These are phyloP conservation scores for Lavandula angustifolia DNA, from an alignment of 257 asterid species.

Conservation along the genomic window DNA sequence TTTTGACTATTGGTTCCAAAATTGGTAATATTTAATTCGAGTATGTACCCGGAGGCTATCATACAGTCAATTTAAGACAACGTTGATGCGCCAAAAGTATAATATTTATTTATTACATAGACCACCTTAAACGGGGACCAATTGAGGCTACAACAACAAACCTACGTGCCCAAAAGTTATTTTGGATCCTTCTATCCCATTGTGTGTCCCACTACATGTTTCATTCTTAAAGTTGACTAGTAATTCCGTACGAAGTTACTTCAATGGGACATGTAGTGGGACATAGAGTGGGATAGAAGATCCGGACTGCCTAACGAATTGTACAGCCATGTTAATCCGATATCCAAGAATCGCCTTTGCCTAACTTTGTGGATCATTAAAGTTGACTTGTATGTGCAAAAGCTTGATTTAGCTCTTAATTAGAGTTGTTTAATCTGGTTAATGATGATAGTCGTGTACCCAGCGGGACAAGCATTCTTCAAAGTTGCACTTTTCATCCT, in stretches of 20 bases:
- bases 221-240: too few relatives aligned
- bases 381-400: neutral
- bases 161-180: slow-evolving; percentile 29
- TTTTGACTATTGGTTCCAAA: slow-evolving; percentile 8
- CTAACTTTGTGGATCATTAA: neutral
- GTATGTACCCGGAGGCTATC: neutral
- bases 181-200: too few relatives aligned
- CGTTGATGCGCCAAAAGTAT: slow-evolving; percentile 13
- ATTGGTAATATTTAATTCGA: neutral
- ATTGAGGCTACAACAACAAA: neutral
- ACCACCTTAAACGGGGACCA: slow-evolving; percentile 20
- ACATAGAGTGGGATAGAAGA: too few relatives aligned
- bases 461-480: neutral
- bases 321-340: slow-evolving; percentile 25
- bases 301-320: slow-evolving; percentile 18
- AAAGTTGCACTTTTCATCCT: neutral
- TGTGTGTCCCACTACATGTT: too few relatives aligned
- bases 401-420: neutral
- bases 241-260: too few relatives aligned
- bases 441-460: slow-evolving; percentile 1
- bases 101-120: neutral
- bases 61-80: neutral
- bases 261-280: too few relatives aligned
- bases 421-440: neutral
- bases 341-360: slow-evolving; percentile 20